Evolutionary conservation across 2,329 filamentous ascomycete genomes (phyloP).

Genomic region (Talaromyces pinophilus): DNA sequence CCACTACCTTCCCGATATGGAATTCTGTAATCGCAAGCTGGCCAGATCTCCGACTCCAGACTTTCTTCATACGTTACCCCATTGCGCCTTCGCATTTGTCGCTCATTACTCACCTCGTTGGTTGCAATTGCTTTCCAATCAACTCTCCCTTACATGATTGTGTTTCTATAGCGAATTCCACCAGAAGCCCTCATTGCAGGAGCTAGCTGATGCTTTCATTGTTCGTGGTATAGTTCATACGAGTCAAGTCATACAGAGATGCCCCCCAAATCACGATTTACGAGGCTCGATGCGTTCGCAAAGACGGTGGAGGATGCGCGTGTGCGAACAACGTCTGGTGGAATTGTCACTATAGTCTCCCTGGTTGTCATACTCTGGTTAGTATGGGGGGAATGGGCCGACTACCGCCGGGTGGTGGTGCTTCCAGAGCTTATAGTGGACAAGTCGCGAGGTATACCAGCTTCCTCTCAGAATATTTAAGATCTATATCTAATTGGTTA

Average conservation of each 20-base stretch:
- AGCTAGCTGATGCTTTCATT: constrained; percentile 22
- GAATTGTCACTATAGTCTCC: constrained; percentile 89
- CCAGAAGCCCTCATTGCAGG: constrained; percentile 24
- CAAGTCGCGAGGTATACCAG: constrained; percentile 78
- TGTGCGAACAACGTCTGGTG: constrained; percentile 91
- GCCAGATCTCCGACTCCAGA: constrained; percentile 22
- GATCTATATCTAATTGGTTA: neutral
- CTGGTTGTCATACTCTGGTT: constrained; percentile 85
- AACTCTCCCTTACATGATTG: constrained; percentile 20
- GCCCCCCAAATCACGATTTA: constrained; percentile 91
- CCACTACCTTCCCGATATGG: constrained; percentile 21
- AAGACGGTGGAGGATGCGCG: constrained; percentile 99
- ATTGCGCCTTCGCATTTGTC: constrained; percentile 12
- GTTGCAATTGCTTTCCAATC: constrained; percentile 12
- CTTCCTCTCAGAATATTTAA: neutral
- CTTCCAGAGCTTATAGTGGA: constrained; percentile 94
- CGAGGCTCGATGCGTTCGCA: constrained; percentile 95
- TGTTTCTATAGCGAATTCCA: constrained; percentile 10
- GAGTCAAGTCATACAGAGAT: constrained; percentile 51
- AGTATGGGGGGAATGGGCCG: constrained; percentile 91
- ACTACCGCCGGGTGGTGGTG: constrained; percentile 83
- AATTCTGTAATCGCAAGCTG: constrained; percentile 23
- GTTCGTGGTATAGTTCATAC: constrained; percentile 2
- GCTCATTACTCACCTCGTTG: constrained; percentile 2
- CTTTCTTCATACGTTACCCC: constrained; percentile 9